Evolutionary conservation across 108 stramenopile species (phyloP), one percentile per base, ranked within the genome.

Genomic region (Nitzschia putrida): DNA sequence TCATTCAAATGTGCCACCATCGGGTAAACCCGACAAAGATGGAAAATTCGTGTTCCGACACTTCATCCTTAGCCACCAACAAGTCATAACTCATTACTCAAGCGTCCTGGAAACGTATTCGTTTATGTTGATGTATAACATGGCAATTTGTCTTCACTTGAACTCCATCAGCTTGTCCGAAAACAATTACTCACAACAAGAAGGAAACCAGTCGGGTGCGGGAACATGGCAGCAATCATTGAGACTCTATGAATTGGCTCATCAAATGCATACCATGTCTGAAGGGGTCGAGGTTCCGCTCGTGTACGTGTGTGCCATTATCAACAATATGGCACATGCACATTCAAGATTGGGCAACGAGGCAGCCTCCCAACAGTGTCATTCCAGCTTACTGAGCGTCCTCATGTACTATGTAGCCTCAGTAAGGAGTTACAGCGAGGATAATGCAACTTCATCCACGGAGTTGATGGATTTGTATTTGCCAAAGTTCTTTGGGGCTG

Each of bases 181-280:
- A 34, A 34, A 34, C 29, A 34, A 34, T 34, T 3, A 4, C 29
- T 3, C 3, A 34, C 29, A 34, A 4, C 29, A 34, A 34, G 29
- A 34, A 1, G 29, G 29, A 34, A 34, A 34, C 29, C 29, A 34
- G 4, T 4, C 29, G 3, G 29, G 29, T 34, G 29, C 29, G 4
- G 29, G 3, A 4, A 34, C 29, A 34, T 34, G 29, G 29, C 29
- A 34, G 58, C 58, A n/a, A n/a, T n/a, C n/a, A 39, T 41, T 59
- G 38, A 37, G 20, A 26, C 58, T 59, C 3, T 59, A 59, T 59
- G 16, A 37, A 8, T 37, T 59, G 29, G 58, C 58, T 14, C 38
- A 59, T 26, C 13, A 59, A 39, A 39, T 59, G 1, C 58, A 41
- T 0, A 4, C 4, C 29, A 2, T 39, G 12, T n/a, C 16, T 12